Evolutionary conservation across 2,329 filamentous ascomycete species (phyloP).

Genomic region (Scytalidium sp.): DNA sequence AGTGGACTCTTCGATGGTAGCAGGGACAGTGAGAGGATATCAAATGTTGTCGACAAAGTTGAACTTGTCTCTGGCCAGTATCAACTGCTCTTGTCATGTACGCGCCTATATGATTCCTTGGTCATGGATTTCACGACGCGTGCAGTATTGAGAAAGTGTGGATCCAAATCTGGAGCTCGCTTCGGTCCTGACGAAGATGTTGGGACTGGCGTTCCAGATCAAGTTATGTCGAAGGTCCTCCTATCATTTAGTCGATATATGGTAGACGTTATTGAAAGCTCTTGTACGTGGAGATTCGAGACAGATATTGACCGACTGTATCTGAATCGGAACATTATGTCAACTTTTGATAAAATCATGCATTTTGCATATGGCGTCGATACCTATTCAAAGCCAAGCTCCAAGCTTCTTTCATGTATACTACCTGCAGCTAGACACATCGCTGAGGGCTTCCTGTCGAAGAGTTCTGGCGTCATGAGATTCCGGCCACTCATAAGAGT

Average conservation of each 20-base stretch:
- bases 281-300: conserved; percentile 80
- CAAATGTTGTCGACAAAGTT: conserved; percentile 74
- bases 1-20: conserved; percentile 77
- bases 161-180: conserved; percentile 45
- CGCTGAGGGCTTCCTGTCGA: conserved; percentile 71
- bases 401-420: conserved; percentile 35
- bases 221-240: conserved; percentile 69
- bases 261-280: conserved; percentile 83
- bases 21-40: conserved; percentile 72
- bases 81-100: conserved; percentile 70
- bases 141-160: conserved; percentile 62
- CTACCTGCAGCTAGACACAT: conserved; percentile 73
- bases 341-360: conserved; percentile 69
- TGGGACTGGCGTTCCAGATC: conserved; percentile 73
- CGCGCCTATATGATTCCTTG: conserved; percentile 71
- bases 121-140: conserved; percentile 73
- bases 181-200: conserved; percentile 48
- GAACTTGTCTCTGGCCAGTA: conserved; percentile 77
- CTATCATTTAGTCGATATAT: conserved; percentile 71
- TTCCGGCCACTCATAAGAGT: conserved; percentile 75
- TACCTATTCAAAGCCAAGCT: conserved; percentile 43
- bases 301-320: conserved; percentile 64
- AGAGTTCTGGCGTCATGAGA: conserved; percentile 65
- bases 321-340: conserved; percentile 66
- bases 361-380: conserved; percentile 74